Evolutionary conservation across 306 rosid genomes (phyloP).

Genomic region (Hylodesmum podocarpum): DNA sequence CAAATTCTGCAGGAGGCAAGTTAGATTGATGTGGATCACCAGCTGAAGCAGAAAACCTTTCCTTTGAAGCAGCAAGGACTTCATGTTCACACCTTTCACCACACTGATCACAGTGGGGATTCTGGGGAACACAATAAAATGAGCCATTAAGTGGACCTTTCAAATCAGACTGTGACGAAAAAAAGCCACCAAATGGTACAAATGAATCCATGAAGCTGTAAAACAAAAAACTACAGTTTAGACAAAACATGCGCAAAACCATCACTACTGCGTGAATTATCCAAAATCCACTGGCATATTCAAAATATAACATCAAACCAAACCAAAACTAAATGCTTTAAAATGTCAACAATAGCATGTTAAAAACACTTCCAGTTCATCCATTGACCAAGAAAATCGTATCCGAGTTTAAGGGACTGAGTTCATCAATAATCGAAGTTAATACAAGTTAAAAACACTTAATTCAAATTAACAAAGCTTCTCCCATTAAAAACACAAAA

Average conservation of each 20-base stretch:
- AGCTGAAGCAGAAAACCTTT: conserved; percentile 44
- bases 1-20: conserved; percentile 60
- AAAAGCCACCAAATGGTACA: conserved; percentile 96
- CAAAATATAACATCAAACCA: neutral
- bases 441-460: neutral
- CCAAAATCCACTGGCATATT: conserved; percentile 11
- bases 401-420: neutral
- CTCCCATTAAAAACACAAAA: neutral
- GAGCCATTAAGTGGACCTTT: conserved; percentile 54
- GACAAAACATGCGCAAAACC: conserved; percentile 22
- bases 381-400: neutral
- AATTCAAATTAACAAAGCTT: neutral
- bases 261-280: conserved; percentile 1
- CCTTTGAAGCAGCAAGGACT: conserved; percentile 46
- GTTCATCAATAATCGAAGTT: neutral
- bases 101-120: conserved; percentile 45
- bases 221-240: conserved; percentile 27
- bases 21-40: conserved; percentile 53
- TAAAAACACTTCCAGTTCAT: neutral
- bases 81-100: conserved; percentile 62
- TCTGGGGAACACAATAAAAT: conserved; percentile 42
- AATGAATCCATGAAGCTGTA: conserved; percentile 95
- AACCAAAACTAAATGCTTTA: neutral
- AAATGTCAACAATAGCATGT: neutral
- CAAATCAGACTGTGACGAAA: conserved; percentile 76